Conservation (phyloP, 192 early-diverging fungal genomes). For the Coemansia sp. region DNA sequence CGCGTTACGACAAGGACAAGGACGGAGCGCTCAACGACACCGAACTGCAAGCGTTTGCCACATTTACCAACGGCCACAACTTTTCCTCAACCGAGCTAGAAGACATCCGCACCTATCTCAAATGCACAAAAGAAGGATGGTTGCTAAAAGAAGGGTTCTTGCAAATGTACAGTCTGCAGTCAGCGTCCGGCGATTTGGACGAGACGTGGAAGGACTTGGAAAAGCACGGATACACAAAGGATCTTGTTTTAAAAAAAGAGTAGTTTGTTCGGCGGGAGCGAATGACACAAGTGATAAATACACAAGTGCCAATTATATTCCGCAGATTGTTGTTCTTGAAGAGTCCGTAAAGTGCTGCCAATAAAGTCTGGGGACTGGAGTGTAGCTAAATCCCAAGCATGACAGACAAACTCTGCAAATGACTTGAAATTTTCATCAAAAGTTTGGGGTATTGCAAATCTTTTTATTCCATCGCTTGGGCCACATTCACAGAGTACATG, state of each 20-base stretch:
- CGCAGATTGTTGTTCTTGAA: slow-evolving; percentile 5
- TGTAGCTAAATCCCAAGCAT: background rate
- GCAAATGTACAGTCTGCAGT: slow-evolving; percentile 80
- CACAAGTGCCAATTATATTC: slow-evolving; percentile 16
- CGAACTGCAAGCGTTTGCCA: slow-evolving; percentile 60
- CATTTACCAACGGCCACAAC: slow-evolving; percentile 60
- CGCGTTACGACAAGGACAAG: slow-evolving; percentile 61
- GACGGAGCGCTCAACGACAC: slow-evolving; percentile 57
- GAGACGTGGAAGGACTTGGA: slow-evolving; percentile 78
- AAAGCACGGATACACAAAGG: slow-evolving; percentile 56
- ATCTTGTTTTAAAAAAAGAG: slow-evolving; percentile 13
- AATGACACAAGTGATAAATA: slow-evolving; percentile 10
- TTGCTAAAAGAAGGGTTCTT: slow-evolving; percentile 72
- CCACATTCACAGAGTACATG: background rate
- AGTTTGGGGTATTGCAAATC: background rate
- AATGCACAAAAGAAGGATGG: slow-evolving; percentile 59
- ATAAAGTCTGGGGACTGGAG: too few species aligned
- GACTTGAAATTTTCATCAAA: background rate
- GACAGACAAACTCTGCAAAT: background rate
- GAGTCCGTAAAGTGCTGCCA: too few species aligned
- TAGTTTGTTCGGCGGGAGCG: slow-evolving; percentile 38
- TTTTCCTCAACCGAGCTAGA: slow-evolving; percentile 37
- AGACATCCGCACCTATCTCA: slow-evolving; percentile 72
- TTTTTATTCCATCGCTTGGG: background rate
- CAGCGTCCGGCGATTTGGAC: slow-evolving; percentile 60